Conservation (phyloP, 202 grass and related monocot species). For the Digitaria exilis region DNA sequence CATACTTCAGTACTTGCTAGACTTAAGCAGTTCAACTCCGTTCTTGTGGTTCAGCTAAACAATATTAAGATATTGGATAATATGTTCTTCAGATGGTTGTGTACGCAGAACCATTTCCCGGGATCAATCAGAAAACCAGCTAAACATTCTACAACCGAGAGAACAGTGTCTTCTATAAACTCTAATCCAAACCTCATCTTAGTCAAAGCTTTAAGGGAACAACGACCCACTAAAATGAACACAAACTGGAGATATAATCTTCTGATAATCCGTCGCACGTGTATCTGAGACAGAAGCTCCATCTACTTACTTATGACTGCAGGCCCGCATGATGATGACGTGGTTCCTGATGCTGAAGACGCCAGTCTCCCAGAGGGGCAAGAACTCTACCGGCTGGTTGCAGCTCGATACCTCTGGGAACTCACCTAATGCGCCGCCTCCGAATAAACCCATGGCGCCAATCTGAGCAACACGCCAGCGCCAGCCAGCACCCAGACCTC, state of each 20-base stretch:
- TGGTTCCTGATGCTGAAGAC: slow-evolving; percentile 46
- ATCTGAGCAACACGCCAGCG: slow-evolving; percentile 10
- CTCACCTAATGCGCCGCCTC: slow-evolving; percentile 39
- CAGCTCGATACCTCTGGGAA: slow-evolving; percentile 32
- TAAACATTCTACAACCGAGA: background rate
- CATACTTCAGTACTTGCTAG: background rate
- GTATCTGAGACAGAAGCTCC: background rate
- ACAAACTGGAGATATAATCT: background rate
- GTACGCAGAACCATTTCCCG: background rate
- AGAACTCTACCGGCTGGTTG: slow-evolving; percentile 37
- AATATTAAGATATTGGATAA: background rate
- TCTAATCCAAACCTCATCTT: background rate
- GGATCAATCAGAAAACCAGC: background rate
- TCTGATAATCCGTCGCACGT: background rate
- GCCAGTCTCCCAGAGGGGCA: slow-evolving; percentile 36
- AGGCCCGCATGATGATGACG: slow-evolving; percentile 22
- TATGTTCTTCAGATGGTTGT: background rate
- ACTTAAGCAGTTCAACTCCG: background rate
- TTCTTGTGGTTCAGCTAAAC: background rate
- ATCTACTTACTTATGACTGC: background rate
- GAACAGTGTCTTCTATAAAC: background rate
- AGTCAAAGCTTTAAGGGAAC: background rate
- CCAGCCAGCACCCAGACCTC: slow-evolving; percentile 15
- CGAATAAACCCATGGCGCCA: slow-evolving; percentile 37
- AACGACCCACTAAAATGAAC: background rate